Percentiles rank a stretch among this genome's conserved stretches.
phyloP scores from a whole-genome alignment of 2,329 filamentous ascomycete genomes.

The Xylariaceae sp. region DNA sequence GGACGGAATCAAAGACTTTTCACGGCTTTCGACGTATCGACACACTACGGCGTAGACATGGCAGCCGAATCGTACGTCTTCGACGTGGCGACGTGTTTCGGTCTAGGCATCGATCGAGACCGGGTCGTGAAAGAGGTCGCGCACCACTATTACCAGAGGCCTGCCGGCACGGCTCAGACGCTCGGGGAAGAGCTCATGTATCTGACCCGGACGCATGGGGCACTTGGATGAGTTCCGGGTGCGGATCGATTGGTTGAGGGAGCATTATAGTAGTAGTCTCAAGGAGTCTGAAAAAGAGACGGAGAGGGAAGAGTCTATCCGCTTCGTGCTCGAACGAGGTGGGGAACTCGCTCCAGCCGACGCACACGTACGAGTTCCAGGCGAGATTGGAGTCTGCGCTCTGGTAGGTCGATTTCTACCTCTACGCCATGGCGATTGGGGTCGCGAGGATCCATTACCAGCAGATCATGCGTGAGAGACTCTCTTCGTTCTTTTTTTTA shows the following conservation, averaged over 20 bases:
- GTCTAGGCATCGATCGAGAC: slow-evolving; percentile 30
- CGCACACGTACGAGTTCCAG: slow-evolving; percentile 31
- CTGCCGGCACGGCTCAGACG: slow-evolving; percentile 26
- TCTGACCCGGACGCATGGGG: slow-evolving; percentile 22
- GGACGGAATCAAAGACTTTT: too few relatives aligned
- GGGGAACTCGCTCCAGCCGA: slow-evolving; percentile 31
- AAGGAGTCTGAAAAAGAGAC: too few relatives aligned
- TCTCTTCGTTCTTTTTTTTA: background rate
- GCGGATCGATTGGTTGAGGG: slow-evolving; percentile 31
- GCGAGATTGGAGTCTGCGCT: slow-evolving; percentile 32
- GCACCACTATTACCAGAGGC: slow-evolving; percentile 35
- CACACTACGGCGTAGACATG: slow-evolving; percentile 23
- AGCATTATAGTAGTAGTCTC: too few relatives aligned
- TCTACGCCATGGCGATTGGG: slow-evolving; percentile 32
- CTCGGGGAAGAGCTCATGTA: slow-evolving; percentile 30
- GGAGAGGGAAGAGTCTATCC: slow-evolving; percentile 27
- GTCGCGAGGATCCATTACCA: slow-evolving; percentile 34
- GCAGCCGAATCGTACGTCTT: slow-evolving; percentile 23
- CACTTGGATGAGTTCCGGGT: slow-evolving; percentile 28
- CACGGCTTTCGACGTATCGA: slow-evolving; percentile 32
- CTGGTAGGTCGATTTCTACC: slow-evolving; percentile 35
- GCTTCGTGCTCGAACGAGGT: slow-evolving; percentile 34
- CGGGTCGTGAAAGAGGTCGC: slow-evolving; percentile 32
- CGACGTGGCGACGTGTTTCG: slow-evolving; percentile 28
- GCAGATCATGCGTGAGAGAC: slow-evolving; percentile 31